Percentiles rank a stretch among this genome's conserved stretches.
Conservation (phyloP, 208 protist genomes). For the Acanthamoeba culbertsoni region DNA sequence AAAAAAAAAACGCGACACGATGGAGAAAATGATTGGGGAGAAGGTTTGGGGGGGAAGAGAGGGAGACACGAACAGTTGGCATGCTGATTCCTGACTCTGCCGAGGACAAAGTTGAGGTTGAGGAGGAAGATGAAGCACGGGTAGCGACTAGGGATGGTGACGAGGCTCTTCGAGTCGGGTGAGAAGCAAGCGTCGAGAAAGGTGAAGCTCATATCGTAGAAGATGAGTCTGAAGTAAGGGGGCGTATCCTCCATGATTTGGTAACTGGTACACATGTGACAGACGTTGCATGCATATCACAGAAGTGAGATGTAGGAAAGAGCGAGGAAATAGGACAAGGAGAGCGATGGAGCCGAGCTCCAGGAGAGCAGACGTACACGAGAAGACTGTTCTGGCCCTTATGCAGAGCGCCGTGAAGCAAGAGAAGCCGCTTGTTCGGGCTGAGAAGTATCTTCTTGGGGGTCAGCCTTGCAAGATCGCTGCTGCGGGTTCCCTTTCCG, state of each 20-base stretch:
- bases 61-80: neutral
- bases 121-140: conserved; percentile 58
- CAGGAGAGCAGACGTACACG: neutral
- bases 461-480: neutral
- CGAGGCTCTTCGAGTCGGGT: conserved; percentile 53
- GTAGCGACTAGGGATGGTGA: conserved; percentile 52
- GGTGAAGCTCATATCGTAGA: conserved; percentile 56
- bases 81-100: conserved; percentile 10
- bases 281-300: neutral
- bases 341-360: neutral
- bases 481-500: neutral
- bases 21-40: neutral
- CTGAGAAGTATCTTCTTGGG: conserved; percentile 50
- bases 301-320: neutral
- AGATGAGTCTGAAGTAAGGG: conserved; percentile 45
- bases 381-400: conserved; percentile 48
- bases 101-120: conserved; percentile 55
- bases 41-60: neutral
- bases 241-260: conserved; percentile 50
- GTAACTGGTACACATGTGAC: neutral
- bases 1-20: too few species aligned
- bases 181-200: conserved; percentile 65
- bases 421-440: conserved; percentile 47
- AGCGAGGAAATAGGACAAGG: neutral
- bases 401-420: conserved; percentile 25